A percentile compares a stretch with the other conserved stretches of the same genome.
phyloP scores from a whole-genome alignment of 2,329 filamentous ascomycete species.

The Corinectria fuckeliana region DNA sequence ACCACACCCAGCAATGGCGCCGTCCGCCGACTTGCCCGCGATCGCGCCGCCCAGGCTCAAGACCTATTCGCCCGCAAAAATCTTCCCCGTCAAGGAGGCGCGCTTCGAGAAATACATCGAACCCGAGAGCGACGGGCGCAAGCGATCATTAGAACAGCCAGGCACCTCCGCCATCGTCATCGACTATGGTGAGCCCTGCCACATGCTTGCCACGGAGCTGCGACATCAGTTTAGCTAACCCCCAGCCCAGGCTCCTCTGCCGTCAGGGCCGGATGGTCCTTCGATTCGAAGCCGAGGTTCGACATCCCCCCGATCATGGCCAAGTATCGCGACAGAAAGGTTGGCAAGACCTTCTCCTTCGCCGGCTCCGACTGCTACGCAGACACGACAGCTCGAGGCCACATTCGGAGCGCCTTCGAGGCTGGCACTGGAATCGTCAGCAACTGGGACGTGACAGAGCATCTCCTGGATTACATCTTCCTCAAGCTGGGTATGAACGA shows the following conservation, averaged over 20 bases:
- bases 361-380: conserved; percentile 92
- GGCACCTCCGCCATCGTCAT: conserved; percentile 85
- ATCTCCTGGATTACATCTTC: conserved; percentile 91
- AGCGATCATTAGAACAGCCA: conserved; percentile 66
- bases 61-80: conserved; percentile 59
- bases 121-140: conserved; percentile 71
- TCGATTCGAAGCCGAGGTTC: conserved; percentile 82
- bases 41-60: conserved; percentile 46
- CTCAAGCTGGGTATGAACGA: conserved; percentile 89
- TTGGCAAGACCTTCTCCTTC: conserved; percentile 90
- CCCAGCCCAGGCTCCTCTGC: conserved; percentile 74
- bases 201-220: conserved; percentile 9
- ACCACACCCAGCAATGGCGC: conserved; percentile 52
- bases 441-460: conserved; percentile 98
- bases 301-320: conserved; percentile 89
- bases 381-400: conserved; percentile 89
- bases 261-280: conserved; percentile 95
- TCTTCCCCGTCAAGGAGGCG: conserved; percentile 68
- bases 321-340: conserved; percentile 92
- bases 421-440: conserved; percentile 88
- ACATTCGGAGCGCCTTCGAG: conserved; percentile 91
- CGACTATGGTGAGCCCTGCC: conserved; percentile 78
- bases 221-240: conserved; percentile 29
- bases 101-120: conserved; percentile 63
- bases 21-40: conserved; percentile 57